Evolutionary conservation across 805 yeast species (phyloP), one percentile per base, ranked within the genome.

Genomic region (Candida cerambycidarum): DNA sequence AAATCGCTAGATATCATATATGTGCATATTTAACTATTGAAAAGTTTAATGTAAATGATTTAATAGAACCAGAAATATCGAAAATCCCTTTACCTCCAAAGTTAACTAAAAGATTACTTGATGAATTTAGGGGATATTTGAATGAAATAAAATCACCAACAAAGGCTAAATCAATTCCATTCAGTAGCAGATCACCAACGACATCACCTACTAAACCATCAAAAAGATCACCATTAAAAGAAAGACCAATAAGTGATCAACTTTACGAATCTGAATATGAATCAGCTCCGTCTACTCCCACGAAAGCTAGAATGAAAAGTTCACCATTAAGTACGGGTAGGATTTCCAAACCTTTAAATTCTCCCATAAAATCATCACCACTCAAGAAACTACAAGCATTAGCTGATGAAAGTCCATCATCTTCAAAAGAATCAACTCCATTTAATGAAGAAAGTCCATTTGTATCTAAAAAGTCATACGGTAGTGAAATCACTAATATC

Each of bases 21-120:
- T 81, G 89, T 57, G 85, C 89, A 4, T 78, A 65, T 47, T 56
- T 83, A 17, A 83, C 86, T 0, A 75, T 76, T 11, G 80, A 79
- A 44, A 69, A 70, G 47, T 70, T 76, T 32, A 63, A 64, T 10
- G n/a, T 17, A 11, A 13, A 23, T 34, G 29, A 21, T 14, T 36
- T 38, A 32, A 76, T 83, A 0, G 63, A 65, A 3, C 85, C 84
- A 5, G 64, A 64, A 25, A 39, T 67, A 28, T 73, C 70, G 36
- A 73, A 71, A 47, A 74, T 85, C 1, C 92, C 93, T 0, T 59
- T 82, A 2, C 85, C 82, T 11, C 67, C 78, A 21, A 60, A 62
- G 39, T 55, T 65, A 11, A 63, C 76, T 1, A 55, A 61, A 2
- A 65, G 71, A 27, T 54, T 79, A 5, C 53, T 82, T 7, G 63